These are phyloP conservation scores for Euphorbia tirucalli DNA, from an alignment of 345 rosid species.

Conservation along the genomic window DNA sequence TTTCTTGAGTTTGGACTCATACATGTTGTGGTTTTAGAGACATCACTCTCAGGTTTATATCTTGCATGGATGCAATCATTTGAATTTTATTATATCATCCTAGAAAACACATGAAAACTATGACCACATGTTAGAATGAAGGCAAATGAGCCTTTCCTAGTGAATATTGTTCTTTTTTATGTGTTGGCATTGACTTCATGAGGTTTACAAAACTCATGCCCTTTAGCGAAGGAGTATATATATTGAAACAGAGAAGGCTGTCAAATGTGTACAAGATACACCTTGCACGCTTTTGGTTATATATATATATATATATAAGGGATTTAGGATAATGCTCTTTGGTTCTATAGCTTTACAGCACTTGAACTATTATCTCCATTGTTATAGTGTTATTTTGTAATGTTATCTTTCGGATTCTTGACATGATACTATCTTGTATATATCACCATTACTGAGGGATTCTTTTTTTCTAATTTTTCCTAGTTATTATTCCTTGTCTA, in stretches of 20 bases:
- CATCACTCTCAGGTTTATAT: too few species aligned
- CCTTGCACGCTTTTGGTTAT: not conserved
- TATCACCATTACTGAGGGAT: not conserved
- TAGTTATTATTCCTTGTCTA: not conserved
- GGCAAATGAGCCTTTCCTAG: not conserved
- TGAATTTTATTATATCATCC: too few species aligned
- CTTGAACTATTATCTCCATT: too few species aligned
- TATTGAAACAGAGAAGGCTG: not conserved
- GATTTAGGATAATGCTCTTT: too few species aligned
- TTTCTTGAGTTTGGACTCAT: too few species aligned
- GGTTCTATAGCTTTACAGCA: too few species aligned
- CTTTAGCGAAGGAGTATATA: not conserved
- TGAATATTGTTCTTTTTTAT: not conserved
- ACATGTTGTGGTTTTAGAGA: too few species aligned
- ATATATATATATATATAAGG: too few species aligned
- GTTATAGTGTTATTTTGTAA: not conserved
- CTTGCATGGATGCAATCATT: too few species aligned
- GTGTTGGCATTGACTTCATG: not conserved
- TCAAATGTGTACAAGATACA: not conserved
- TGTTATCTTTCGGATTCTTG: not conserved
- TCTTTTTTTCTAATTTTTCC: not conserved
- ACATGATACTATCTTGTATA: not conserved
- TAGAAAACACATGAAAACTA: not conserved
- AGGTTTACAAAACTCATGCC: not conserved
- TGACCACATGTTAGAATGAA: not conserved